A percentile compares a stretch with the other conserved stretches of the same genome.
Evolutionary conservation across 805 yeast species (phyloP).

Genomic region (Grigorovia jiainica): DNA sequence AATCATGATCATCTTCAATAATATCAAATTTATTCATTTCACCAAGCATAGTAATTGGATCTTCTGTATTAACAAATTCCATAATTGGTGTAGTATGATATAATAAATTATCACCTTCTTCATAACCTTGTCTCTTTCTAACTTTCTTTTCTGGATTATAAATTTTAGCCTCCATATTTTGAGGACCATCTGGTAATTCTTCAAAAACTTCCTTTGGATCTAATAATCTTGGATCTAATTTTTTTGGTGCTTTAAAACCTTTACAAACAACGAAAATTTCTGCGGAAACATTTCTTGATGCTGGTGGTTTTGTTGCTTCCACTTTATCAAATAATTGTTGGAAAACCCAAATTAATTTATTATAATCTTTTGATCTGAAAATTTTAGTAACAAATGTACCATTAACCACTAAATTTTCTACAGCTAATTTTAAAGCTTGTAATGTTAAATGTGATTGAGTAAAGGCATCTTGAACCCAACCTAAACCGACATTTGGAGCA

Average conservation of each 20-base stretch:
- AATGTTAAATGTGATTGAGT: conserved; percentile 93
- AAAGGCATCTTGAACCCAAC: conserved; percentile 99
- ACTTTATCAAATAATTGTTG: conserved; percentile 92
- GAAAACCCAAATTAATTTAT: conserved; percentile 94
- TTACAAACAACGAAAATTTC: conserved; percentile 96
- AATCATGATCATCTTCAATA: conserved; percentile 53
- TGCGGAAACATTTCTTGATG: conserved; percentile 97
- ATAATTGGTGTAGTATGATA: conserved; percentile 64
- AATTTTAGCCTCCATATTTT: conserved; percentile 81
- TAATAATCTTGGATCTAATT: conserved; percentile 81
- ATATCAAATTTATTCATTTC: conserved; percentile 53
- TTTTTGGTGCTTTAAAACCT: conserved; percentile 93
- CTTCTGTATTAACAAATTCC: conserved; percentile 75
- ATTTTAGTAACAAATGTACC: conserved; percentile 96
- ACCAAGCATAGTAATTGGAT: conserved; percentile 78
- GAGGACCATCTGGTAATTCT: conserved; percentile 67
- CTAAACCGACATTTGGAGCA: conserved; percentile 99
- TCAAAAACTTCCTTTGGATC: conserved; percentile 93
- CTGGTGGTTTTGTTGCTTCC: conserved; percentile 98
- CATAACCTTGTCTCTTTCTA: conserved; percentile 93
- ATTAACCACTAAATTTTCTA: conserved; percentile 80
- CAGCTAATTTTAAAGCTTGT: conserved; percentile 89
- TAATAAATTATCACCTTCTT: conserved; percentile 73
- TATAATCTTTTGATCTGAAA: conserved; percentile 97
- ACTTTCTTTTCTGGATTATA: conserved; percentile 89